Conservation (phyloP, 768 basidiomycete genomes). For the Auricularia sp. region DNA sequence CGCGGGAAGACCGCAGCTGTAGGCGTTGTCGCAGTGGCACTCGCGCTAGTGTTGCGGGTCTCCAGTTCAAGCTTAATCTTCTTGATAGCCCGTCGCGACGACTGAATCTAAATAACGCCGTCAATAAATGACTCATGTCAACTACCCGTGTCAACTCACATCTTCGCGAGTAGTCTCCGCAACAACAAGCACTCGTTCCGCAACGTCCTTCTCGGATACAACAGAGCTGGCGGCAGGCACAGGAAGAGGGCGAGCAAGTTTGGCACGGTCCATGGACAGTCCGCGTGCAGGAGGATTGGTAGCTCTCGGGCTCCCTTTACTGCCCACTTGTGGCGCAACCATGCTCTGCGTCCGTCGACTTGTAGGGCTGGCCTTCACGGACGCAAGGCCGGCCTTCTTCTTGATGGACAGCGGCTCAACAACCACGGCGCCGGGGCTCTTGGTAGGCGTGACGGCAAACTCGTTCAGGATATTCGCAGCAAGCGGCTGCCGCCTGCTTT, state of each 20-base stretch:
- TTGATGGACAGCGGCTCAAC: constrained; percentile 78
- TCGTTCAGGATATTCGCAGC: background rate
- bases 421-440: constrained; percentile 23
- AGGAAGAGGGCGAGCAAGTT: background rate
- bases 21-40: constrained; percentile 1
- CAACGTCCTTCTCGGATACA: constrained; percentile 23
- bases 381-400: constrained; percentile 58
- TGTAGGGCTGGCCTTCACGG: background rate
- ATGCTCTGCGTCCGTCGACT: background rate
- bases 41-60: constrained; percentile 1
- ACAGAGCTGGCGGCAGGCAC: background rate
- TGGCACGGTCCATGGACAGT: background rate
- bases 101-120: constrained; percentile 48
- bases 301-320: background rate
- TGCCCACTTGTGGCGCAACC: background rate
- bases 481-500: background rate
- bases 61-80: constrained; percentile 58
- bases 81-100: constrained; percentile 61
- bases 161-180: constrained; percentile 54
- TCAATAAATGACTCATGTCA: background rate
- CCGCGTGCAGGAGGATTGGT: background rate
- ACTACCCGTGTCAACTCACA: constrained; percentile 30
- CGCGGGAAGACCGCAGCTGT: constrained; percentile 16
- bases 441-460: constrained; percentile 9
- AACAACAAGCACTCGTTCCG: constrained; percentile 38